Conservation (phyloP, 2,329 filamentous ascomycete genomes). For the Monosporascus cannonballus region DNA sequence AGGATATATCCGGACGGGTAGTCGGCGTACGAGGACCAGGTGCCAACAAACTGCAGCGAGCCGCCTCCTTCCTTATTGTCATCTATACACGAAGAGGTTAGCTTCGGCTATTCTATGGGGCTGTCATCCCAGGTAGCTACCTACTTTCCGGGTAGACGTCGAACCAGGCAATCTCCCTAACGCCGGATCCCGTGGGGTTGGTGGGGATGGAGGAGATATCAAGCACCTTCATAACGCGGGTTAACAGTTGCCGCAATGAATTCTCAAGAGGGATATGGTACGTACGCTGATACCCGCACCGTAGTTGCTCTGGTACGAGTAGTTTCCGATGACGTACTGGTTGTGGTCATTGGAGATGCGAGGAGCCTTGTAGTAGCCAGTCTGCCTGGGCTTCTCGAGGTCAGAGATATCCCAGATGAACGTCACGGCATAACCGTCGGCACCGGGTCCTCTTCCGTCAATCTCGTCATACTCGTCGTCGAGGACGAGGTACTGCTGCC, state of each 20-base stretch:
- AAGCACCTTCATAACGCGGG: background rate
- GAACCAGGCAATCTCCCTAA: slow-evolving; percentile 35
- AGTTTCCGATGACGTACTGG: slow-evolving; percentile 32
- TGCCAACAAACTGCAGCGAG: slow-evolving; percentile 28
- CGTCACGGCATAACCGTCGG: slow-evolving; percentile 32
- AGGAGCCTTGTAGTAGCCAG: slow-evolving; percentile 32
- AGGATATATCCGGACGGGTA: slow-evolving; percentile 37
- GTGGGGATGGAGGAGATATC: slow-evolving; percentile 21
- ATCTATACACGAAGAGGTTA: slow-evolving; percentile 15
- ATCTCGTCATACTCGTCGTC: slow-evolving; percentile 44
- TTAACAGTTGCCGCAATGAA: background rate
- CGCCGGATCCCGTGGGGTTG: slow-evolving; percentile 21
- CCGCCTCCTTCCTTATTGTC: slow-evolving; percentile 30
- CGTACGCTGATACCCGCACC: slow-evolving; percentile 28
- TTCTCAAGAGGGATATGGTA: background rate
- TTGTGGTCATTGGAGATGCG: slow-evolving; percentile 36
- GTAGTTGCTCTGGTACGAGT: slow-evolving; percentile 39
- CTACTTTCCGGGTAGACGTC: slow-evolving; percentile 35
- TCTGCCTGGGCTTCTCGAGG: slow-evolving; percentile 33
- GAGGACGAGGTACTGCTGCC: slow-evolving; percentile 32
- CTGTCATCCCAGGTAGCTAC: too few relatives aligned
- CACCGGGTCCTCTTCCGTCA: slow-evolving; percentile 29
- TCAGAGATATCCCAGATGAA: slow-evolving; percentile 40
- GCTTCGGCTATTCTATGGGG: too few relatives aligned
- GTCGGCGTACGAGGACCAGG: slow-evolving; percentile 37